These are phyloP conservation scores for Malassezia sympodialis DNA, from an alignment of 1,284 basidiomycete species.

Conservation along the genomic window DNA sequence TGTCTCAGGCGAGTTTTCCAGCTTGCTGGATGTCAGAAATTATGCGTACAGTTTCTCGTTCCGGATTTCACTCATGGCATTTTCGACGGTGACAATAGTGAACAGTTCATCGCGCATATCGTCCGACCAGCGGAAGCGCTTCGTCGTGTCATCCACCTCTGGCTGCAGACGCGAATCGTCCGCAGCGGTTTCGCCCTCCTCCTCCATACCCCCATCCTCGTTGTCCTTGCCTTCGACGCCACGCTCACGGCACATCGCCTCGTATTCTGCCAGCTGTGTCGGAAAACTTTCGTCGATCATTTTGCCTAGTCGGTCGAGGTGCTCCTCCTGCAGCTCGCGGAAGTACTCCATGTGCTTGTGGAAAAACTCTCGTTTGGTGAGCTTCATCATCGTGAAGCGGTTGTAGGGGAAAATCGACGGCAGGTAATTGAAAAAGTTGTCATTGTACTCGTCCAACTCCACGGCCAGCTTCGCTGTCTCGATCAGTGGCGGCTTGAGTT, in stretches of 20 bases:
- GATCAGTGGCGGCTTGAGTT: slow-evolving; percentile 63
- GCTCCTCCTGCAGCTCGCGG: slow-evolving; percentile 34
- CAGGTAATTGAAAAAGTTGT: slow-evolving; percentile 80
- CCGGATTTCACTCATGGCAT: slow-evolving; percentile 40
- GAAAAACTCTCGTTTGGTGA: slow-evolving; percentile 44
- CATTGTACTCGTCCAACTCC: slow-evolving; percentile 72
- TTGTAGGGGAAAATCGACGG: slow-evolving; percentile 82
- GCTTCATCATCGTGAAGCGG: slow-evolving; percentile 57
- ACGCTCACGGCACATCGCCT: slow-evolving; percentile 20
- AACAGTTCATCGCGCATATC: slow-evolving; percentile 41
- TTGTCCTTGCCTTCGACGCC: slow-evolving; percentile 9
- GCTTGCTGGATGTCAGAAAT: slow-evolving; percentile 15
- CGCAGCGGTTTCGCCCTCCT: neutral
- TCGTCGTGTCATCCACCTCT: slow-evolving; percentile 22
- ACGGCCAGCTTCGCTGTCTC: slow-evolving; percentile 69
- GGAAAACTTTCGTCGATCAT: slow-evolving; percentile 29
- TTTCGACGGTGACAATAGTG: slow-evolving; percentile 38
- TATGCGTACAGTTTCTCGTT: slow-evolving; percentile 35
- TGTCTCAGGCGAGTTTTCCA: slow-evolving; percentile 34
- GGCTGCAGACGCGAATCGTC: neutral
- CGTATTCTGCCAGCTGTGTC: slow-evolving; percentile 31
- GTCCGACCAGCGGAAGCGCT: slow-evolving; percentile 41
- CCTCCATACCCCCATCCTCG: neutral
- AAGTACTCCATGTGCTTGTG: slow-evolving; percentile 35
- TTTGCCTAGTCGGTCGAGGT: slow-evolving; percentile 25